A percentile compares a stretch with the other conserved stretches of the same genome.
These are phyloP conservation scores for Westerdykella aurantiaca DNA, from an alignment of 2,329 filamentous ascomycete species.

Conservation along the genomic window DNA sequence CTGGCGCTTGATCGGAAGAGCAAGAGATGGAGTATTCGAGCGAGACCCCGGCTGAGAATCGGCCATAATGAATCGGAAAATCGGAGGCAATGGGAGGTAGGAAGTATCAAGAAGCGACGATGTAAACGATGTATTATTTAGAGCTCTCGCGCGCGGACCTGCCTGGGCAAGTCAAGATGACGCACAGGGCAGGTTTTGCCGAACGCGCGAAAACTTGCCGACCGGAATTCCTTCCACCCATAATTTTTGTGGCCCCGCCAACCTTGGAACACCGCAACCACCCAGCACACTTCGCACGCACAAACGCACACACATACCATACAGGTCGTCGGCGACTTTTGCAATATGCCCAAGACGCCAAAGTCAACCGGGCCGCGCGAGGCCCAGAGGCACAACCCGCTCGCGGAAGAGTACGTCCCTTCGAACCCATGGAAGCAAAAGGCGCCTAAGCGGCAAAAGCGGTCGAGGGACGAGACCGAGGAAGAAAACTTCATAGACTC, in stretches of 20 bases:
- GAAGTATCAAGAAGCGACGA: not conserved
- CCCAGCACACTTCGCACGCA: not conserved
- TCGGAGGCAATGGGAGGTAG: not conserved
- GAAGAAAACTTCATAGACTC: conserved; percentile 76
- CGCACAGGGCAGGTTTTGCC: conserved; percentile 2
- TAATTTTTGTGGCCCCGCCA: conserved; percentile 8
- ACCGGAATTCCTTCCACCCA: conserved; percentile 1
- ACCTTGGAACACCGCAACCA: not conserved
- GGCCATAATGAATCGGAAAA: conserved; percentile 23
- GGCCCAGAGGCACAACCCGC: conserved; percentile 75
- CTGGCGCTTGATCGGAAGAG: conserved; percentile 56
- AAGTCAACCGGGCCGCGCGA: conserved; percentile 50
- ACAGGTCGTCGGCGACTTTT: too few species aligned
- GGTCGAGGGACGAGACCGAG: conserved; percentile 49
- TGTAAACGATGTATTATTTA: not conserved
- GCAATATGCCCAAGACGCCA: conserved; percentile 71
- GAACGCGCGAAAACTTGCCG: conserved; percentile 8
- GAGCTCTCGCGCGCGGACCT: not conserved
- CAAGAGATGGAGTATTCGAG: conserved; percentile 31
- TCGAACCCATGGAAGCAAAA: conserved; percentile 66
- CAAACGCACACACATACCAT: conserved; percentile 1
- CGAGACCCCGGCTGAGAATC: conserved; percentile 31
- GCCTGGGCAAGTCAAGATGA: not conserved
- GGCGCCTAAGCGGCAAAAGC: conserved; percentile 57
- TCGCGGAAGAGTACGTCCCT: conserved; percentile 80